phyloP scores from a whole-genome alignment of 2,329 filamentous ascomycete genomes.

The Talaromyces amestolkiae region DNA sequence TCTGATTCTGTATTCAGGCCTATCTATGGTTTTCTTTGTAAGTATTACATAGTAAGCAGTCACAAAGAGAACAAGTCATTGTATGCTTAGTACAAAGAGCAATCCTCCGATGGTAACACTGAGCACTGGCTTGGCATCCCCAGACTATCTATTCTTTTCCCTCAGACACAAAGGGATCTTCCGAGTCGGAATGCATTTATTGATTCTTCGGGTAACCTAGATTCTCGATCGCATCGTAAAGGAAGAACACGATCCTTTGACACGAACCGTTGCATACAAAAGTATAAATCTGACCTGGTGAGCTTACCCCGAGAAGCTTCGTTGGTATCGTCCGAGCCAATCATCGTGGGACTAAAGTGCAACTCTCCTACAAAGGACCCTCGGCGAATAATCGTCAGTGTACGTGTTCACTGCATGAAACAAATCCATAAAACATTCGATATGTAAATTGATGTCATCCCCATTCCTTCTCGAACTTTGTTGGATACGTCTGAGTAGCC shows the following conservation, averaged over 20 bases:
- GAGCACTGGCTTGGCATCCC: slow-evolving; percentile 13
- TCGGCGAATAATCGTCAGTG: background rate
- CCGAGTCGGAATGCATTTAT: slow-evolving; percentile 10
- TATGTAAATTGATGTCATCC: background rate
- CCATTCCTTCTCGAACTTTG: background rate
- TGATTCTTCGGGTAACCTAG: background rate
- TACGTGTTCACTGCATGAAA: background rate
- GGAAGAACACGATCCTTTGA: slow-evolving; percentile 3
- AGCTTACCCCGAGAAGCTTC: background rate
- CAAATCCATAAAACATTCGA: background rate
- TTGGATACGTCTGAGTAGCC: background rate
- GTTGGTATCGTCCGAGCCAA: slow-evolving; percentile 3
- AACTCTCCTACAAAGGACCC: slow-evolving; percentile 3
- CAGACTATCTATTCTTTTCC: background rate
- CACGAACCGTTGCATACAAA: background rate
- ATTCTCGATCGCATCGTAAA: background rate
- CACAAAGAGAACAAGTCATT: background rate
- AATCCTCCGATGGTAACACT: background rate
- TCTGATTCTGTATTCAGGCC: background rate
- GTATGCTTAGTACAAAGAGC: background rate
- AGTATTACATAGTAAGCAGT: background rate
- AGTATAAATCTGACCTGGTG: background rate
- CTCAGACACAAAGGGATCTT: background rate
- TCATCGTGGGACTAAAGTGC: background rate
- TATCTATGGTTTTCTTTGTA: background rate